These are phyloP conservation scores for Colletotrichum neosansevieriae DNA, from an alignment of 2,329 filamentous ascomycete species.

Conservation along the genomic window DNA sequence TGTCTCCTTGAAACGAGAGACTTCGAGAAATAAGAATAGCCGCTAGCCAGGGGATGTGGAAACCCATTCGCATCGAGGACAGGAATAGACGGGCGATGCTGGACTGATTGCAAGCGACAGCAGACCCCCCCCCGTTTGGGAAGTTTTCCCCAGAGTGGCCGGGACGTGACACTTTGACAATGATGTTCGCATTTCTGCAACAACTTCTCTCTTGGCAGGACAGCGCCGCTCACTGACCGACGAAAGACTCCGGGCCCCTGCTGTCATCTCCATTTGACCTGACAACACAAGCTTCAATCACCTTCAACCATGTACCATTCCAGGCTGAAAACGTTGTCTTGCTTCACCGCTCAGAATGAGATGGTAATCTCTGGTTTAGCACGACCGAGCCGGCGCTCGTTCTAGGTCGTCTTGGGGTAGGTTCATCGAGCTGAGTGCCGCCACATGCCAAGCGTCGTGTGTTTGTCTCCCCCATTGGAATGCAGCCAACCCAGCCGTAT, in stretches of 20 bases:
- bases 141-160: not conserved
- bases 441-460: not conserved
- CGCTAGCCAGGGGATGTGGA: slow-evolving; percentile 2
- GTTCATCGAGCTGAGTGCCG: not conserved
- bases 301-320: no score
- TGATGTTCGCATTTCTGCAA: not conserved
- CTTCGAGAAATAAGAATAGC: slow-evolving; percentile 19
- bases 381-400: not conserved
- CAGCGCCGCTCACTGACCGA: slow-evolving; percentile 19
- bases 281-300: no score
- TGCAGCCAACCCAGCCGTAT: not conserved
- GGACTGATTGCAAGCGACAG: not conserved
- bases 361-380: no score
- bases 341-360: no score
- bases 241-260: not conserved
- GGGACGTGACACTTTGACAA: not conserved
- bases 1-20: slow-evolving; percentile 18
- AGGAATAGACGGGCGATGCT: slow-evolving; percentile 18
- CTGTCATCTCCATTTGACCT: no score
- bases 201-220: not conserved
- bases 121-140: slow-evolving; percentile 3
- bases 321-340: no score
- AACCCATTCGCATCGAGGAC: not conserved
- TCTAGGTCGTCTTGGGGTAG: not conserved
- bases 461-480: not conserved